These are phyloP conservation scores for Tothia fuscella DNA, from an alignment of 2,329 filamentous ascomycete genomes.

Conservation along the genomic window DNA sequence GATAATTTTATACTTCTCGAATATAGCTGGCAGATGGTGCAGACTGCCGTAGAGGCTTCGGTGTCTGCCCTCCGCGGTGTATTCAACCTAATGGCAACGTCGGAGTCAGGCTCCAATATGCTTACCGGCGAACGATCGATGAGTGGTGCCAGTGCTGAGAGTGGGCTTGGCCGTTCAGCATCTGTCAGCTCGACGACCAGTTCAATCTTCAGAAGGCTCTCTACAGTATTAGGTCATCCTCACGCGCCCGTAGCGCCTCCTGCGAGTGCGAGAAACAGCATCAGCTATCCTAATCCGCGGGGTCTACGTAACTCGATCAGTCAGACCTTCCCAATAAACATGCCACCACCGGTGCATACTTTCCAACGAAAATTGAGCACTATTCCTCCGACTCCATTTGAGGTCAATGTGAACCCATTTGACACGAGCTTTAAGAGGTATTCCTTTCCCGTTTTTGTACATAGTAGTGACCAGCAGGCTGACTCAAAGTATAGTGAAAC, in stretches of 20 bases:
- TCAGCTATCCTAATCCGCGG: not conserved
- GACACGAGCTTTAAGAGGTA: not conserved
- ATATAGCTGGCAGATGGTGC: slow-evolving; percentile 31
- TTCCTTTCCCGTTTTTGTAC: not conserved
- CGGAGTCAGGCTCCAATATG: not conserved
- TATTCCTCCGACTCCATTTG: not conserved
- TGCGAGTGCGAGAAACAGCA: not conserved
- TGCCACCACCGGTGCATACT: not conserved
- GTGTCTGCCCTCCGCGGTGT: slow-evolving; percentile 33
- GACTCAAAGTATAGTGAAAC: no score
- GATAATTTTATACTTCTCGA: slow-evolving; percentile 36
- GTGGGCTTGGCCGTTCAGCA: no score
- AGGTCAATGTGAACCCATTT: not conserved
- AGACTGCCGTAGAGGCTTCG: slow-evolving; percentile 28
- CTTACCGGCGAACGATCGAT: not conserved
- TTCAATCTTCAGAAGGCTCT: not conserved
- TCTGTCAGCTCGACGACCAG: not conserved
- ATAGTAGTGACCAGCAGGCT: not conserved
- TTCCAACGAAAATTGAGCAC: not conserved
- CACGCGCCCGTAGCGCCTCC: not conserved
- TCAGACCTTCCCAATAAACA: not conserved
- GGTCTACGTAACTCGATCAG: not conserved
- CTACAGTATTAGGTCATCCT: not conserved
- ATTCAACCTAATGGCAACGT: slow-evolving; percentile 31
- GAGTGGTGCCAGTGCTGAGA: not conserved